Evolutionary conservation across 768 basidiomycete species (phyloP), one percentile per base, ranked within the genome.

Genomic region (Leccinum variicolor): DNA sequence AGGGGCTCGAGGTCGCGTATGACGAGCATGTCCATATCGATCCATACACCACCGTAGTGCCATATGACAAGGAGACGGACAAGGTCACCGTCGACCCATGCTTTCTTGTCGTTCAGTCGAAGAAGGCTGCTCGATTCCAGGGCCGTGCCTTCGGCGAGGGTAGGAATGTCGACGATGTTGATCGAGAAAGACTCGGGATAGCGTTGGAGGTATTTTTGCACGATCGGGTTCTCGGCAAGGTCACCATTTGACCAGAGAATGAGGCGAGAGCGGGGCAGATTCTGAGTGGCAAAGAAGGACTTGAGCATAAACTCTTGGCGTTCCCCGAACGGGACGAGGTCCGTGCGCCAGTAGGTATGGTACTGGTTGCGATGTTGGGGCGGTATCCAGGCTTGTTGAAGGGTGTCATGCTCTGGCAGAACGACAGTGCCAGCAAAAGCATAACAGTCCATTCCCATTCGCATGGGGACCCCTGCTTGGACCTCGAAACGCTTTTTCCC

Each of bases 71-170:
- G 76, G 58, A 98, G 69, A 50, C 96, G 79, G n/a, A 96, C 79
- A 43, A 97, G 80, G 73, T 98, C 96, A 0, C 96, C 94, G 66
- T 98, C 96, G 15, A 97, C 78, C 96, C 95, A 98, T 11, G 92
- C 96, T 69, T 86, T 87, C 62, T 76, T 71, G 70, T 98, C 96
- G 58, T 75, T 73, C 36, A 85, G 80, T 54, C 78, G 73, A 50
- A 96, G 71, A 54, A 90, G 69, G 39, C 69, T 66, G 65, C 81
- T 86, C 0, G 80, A 83, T 51, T 90, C 82, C 68, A 98, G 77
- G 52, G 80, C 83, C 2, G 96, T 98, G 2, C 90, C 90, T 46
- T 66, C 76, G 26, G 93, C 91, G 47, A 98, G 76, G 25, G 66
- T 57, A 2, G 76, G 74, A 47, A 93, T 84, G 66, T 95, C 83